phyloP scores from a whole-genome alignment of 1,284 basidiomycete genomes.

The Microbotryum violaceum region DNA sequence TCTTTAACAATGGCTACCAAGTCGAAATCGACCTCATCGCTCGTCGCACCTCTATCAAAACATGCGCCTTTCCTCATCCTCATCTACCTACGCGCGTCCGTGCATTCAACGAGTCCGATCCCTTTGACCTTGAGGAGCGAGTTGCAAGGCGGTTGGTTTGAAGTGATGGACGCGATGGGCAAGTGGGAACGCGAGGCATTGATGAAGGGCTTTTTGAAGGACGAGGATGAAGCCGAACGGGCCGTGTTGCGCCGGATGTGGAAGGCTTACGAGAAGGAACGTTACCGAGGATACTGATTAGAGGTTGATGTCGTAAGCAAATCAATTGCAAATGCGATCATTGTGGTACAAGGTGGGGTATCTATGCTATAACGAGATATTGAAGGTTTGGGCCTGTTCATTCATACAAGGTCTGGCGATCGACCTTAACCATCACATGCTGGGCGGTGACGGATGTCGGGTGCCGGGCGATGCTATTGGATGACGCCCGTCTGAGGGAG shows the following conservation, averaged over 20 bases:
- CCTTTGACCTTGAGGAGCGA: constrained; percentile 24
- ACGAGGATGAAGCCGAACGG: constrained; percentile 33
- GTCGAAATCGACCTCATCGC: constrained; percentile 8
- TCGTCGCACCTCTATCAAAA: constrained; percentile 33
- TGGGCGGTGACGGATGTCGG: no score
- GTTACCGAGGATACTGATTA: constrained; percentile 28
- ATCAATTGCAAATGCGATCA: no score
- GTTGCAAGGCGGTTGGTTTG: constrained; percentile 30
- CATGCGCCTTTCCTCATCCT: constrained; percentile 36
- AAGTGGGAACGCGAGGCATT: constrained; percentile 35
- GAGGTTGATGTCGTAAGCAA: no score
- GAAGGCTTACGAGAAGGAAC: constrained; percentile 32
- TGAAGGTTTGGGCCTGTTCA: no score
- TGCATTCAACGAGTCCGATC: constrained; percentile 27
- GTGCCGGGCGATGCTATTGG: no score
- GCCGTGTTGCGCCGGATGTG: constrained; percentile 28
- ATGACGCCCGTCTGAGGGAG: no score
- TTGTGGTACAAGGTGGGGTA: no score
- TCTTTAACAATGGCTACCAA: neutral
- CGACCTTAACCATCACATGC: no score
- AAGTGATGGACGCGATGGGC: constrained; percentile 34
- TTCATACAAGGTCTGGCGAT: no score
- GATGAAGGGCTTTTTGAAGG: constrained; percentile 33
- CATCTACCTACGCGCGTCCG: constrained; percentile 29
- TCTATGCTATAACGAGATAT: no score